Evolutionary conservation across 2,329 filamentous ascomycete genomes (phyloP).

Genomic region (Claviceps paspali): DNA sequence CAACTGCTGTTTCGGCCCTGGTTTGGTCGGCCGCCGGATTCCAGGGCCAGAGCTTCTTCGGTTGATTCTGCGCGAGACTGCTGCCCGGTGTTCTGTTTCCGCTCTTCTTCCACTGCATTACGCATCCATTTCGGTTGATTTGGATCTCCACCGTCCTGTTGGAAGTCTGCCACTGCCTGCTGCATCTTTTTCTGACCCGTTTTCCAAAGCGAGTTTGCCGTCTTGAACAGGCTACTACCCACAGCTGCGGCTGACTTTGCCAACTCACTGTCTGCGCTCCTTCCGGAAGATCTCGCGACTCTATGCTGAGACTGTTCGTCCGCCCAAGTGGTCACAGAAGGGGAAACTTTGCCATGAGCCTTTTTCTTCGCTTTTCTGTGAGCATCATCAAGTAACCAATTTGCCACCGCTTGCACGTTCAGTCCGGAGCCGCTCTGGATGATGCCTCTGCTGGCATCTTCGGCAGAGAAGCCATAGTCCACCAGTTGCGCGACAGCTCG

Average conservation of each 20-base stretch:
- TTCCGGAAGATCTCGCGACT: constrained; percentile 28
- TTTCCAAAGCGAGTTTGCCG: constrained; percentile 91
- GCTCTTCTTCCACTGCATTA: constrained; percentile 39
- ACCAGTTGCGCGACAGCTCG: constrained; percentile 75
- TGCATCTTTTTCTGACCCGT: constrained; percentile 84
- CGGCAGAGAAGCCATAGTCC: constrained; percentile 83
- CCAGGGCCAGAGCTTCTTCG: constrained; percentile 67
- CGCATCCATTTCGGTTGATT: constrained; percentile 94
- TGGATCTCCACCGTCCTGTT: constrained; percentile 48
- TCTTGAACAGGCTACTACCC: constrained; percentile 76
- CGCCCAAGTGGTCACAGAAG: not conserved
- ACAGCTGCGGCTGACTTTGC: constrained; percentile 69
- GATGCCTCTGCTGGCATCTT: constrained; percentile 68
- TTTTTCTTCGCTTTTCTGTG: constrained; percentile 71
- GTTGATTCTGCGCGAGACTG: constrained; percentile 29
- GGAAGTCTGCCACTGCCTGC: constrained; percentile 79
- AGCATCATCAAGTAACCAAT: constrained; percentile 81
- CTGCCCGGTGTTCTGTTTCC: constrained; percentile 17
- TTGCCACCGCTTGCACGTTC: constrained; percentile 74
- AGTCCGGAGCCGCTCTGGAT: constrained; percentile 63
- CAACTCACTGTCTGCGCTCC: constrained; percentile 51
- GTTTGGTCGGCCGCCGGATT: constrained; percentile 46
- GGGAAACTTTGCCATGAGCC: constrained; percentile 35
- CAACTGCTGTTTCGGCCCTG: constrained; percentile 13
- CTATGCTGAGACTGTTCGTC: constrained; percentile 13